phyloP scores from a whole-genome alignment of 441 rosid genomes.

The Populus hybrid region DNA sequence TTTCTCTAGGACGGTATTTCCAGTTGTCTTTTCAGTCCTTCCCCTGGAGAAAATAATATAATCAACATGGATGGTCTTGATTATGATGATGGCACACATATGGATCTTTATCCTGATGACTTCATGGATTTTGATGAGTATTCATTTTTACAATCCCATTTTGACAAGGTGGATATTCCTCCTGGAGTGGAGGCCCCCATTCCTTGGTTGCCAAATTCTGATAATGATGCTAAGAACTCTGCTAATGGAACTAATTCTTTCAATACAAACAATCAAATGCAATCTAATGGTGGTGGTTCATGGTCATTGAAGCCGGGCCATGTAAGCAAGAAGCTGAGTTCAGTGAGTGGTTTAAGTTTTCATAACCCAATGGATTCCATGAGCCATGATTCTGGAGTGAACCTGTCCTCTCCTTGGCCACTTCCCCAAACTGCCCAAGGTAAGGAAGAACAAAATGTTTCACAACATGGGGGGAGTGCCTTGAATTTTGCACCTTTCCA shows the following conservation, averaged over 20 bases:
- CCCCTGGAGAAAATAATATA: conserved; percentile 32
- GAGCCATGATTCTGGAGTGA: conserved; percentile 24
- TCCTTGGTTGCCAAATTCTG: conserved; percentile 49
- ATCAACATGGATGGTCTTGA: conserved; percentile 27
- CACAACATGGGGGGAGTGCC: conserved; percentile 22
- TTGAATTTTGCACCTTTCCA: conserved; percentile 22
- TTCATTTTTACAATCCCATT: conserved; percentile 56
- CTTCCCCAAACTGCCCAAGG: conserved; percentile 18
- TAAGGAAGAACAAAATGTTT: conserved; percentile 25
- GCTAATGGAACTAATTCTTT: conserved; percentile 25
- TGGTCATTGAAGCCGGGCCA: conserved; percentile 20
- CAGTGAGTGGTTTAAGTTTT: conserved; percentile 24
- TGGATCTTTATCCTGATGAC: conserved; percentile 29
- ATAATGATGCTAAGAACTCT: conserved; percentile 22
- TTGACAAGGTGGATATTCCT: conserved; percentile 64
- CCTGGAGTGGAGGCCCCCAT: conserved; percentile 76
- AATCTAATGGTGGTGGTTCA: conserved; percentile 14
- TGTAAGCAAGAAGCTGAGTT: conserved; percentile 22
- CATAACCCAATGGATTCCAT: conserved; percentile 14
- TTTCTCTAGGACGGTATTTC: conserved; percentile 29
- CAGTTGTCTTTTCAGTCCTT: conserved; percentile 12
- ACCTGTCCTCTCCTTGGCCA: conserved; percentile 23
- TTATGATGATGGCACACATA: conserved; percentile 33
- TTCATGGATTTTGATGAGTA: conserved; percentile 41
- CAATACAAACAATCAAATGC: conserved; percentile 7